phyloP scores from a whole-genome alignment of 2,329 filamentous ascomycete species.

The Colletotrichum paranaense region DNA sequence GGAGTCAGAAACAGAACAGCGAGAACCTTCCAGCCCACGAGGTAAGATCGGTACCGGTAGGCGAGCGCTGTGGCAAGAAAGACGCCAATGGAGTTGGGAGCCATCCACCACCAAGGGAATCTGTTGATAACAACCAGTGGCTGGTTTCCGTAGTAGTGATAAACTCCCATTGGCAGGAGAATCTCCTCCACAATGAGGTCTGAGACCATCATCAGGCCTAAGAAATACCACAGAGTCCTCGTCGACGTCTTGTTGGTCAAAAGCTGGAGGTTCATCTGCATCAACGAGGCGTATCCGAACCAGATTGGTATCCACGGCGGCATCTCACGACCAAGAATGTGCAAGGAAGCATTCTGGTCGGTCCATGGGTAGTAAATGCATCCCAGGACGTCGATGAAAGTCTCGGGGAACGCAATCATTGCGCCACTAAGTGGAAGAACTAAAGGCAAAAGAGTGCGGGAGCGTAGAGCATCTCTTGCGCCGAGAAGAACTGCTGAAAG shows the following conservation, averaged over 20 bases:
- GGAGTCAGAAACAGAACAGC: neutral
- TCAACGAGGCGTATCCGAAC: neutral
- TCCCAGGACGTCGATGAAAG: neutral
- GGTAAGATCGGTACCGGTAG: neutral
- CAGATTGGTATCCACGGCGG: neutral
- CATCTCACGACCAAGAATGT: neutral
- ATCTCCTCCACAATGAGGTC: neutral
- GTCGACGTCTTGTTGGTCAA: neutral
- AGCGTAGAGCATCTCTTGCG: neutral
- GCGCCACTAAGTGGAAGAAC: neutral
- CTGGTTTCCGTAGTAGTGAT: neutral
- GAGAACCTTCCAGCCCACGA: neutral
- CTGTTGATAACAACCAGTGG: neutral
- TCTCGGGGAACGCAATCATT: neutral
- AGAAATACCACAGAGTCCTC: neutral
- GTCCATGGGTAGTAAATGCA: neutral
- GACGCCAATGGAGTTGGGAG: neutral
- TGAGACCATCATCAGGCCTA: neutral
- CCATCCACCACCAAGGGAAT: neutral
- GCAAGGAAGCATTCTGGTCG: neutral
- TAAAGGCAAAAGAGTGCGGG: neutral
- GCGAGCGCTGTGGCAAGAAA: neutral
- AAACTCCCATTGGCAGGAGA: neutral
- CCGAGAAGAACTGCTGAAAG: neutral
- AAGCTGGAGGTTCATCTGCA: neutral